phyloP scores from a whole-genome alignment of 2,329 filamentous ascomycete genomes.

The Fusarium verticillioides region DNA sequence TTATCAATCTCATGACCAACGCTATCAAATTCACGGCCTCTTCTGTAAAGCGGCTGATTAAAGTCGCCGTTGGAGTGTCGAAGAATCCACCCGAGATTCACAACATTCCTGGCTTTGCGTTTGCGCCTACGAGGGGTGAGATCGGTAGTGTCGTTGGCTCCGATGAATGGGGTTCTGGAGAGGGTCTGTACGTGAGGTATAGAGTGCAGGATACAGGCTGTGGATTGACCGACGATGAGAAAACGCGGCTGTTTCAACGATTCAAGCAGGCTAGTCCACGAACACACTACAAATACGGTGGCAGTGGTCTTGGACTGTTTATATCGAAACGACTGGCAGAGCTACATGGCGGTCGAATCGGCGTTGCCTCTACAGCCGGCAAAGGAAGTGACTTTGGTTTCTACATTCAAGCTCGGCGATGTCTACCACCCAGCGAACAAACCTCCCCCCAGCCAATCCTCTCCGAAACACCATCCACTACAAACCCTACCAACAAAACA shows the following conservation, averaged over 20 bases:
- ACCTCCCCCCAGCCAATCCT: not conserved
- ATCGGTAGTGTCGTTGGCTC: constrained; percentile 24
- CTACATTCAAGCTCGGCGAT: constrained; percentile 67
- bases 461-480: not conserved
- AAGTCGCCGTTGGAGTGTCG: constrained; percentile 62
- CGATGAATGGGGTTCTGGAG: constrained; percentile 49
- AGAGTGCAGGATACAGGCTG: constrained; percentile 74
- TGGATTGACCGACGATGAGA: constrained; percentile 70
- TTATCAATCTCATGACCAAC: constrained; percentile 83
- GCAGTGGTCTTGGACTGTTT: constrained; percentile 71
- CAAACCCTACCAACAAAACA: not conserved
- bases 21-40: constrained; percentile 78
- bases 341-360: constrained; percentile 73
- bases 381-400: constrained; percentile 71
- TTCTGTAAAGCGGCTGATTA: constrained; percentile 52
- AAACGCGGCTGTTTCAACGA: constrained; percentile 72
- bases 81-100: not conserved
- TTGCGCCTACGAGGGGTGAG: constrained; percentile 5
- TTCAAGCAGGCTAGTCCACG: constrained; percentile 70
- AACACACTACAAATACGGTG: constrained; percentile 69
- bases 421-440: constrained; percentile 37
- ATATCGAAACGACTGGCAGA: constrained; percentile 72
- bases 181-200: constrained; percentile 55
- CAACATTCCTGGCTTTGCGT: constrained; percentile 10
- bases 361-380: constrained; percentile 67